Base-by-base conservation (phyloP, 2,329 filamentous ascomycete genomes). In the Botryosphaeria dothidea region DNA sequence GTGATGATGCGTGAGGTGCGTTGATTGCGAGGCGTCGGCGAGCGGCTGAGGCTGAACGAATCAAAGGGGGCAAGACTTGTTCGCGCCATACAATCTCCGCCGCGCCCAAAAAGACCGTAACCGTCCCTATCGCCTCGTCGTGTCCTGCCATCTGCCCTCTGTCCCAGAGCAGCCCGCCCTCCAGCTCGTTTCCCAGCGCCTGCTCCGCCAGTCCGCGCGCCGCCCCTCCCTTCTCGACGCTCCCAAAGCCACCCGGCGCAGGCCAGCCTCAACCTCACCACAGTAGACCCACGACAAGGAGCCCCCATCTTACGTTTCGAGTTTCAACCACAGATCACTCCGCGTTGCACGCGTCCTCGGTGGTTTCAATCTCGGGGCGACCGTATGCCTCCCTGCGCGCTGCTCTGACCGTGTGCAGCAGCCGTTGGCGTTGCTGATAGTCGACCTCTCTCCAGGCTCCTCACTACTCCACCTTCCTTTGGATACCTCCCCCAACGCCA, bases 301-400 rank as follows among this genome's bases (percentile, higher is more conserved):
- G 46, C 61, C 36, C 46, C 57, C 64, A 48, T 66, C 65, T 52
- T 62, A 65, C 65, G 56, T 74, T 73, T 71, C 71, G 73, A 74
- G 76, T 78, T 77, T 78, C 75, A 74, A 72, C 68, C 69, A 71
- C 71, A 64, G 64, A 69, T 71, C 68, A 71, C 67, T 69, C 70
- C 69, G 69, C 72, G 71, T 71, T 72, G 71, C 76, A 77, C 75
- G 72, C 75, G 70, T 66, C 56, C 29, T 56, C 23, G 45, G 45
- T 57, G 46, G 43, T 67, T 71, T 71, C 69, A 72, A 70, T 65
- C 69, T 65, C 69, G 62, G 66, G 71, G 69, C 71, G 69, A 62
- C 72, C 73, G 74, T 76, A 77, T 63, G 72, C 67, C 67, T 63
- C 67, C 68, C 66, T 68, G 70, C 61, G 66, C 66, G 66, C 23